These are phyloP conservation scores for Luzula sylvatica DNA, from an alignment of 176 grass and related monocot genomes.

Conservation along the genomic window DNA sequence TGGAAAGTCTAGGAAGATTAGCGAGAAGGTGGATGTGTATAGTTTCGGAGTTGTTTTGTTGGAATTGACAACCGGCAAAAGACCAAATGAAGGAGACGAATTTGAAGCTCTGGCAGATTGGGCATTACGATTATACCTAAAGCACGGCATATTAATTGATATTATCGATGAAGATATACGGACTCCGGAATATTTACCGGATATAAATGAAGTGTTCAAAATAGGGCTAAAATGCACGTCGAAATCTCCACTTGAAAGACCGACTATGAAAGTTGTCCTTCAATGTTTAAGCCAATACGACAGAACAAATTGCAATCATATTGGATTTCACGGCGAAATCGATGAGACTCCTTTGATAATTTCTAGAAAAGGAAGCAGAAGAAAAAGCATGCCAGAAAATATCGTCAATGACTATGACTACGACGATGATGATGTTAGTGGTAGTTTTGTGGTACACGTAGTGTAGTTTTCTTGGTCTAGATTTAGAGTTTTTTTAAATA, in stretches of 20 bases:
- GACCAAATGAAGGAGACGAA: conserved; percentile 23
- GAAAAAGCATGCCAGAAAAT: conserved; percentile 3
- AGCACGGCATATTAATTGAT: conserved; percentile 1
- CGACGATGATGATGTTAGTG: conserved; percentile 10
- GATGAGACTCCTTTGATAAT: conserved; percentile 6
- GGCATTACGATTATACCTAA: conserved; percentile 16
- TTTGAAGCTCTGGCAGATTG: conserved; percentile 34
- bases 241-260: conserved; percentile 17
- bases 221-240: conserved; percentile 37
- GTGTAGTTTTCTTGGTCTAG: neutral
- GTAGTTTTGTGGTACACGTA: conserved; percentile 4
- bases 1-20: conserved; percentile 24
- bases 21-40: conserved; percentile 52
- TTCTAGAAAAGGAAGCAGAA: conserved; percentile 8
- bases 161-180: conserved; percentile 11
- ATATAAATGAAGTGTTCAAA: conserved; percentile 29
- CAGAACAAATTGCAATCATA: neutral
- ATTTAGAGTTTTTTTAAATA: neutral
- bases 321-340: neutral
- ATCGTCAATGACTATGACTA: neutral
- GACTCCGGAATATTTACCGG: conserved; percentile 16
- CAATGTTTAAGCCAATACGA: conserved; percentile 20
- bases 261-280: conserved; percentile 40
- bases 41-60: conserved; percentile 59
- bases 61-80: conserved; percentile 32